Percentiles rank a stretch among this genome's conserved stretches.
Evolutionary conservation across 1,139 yeast genomes (phyloP).

Genomic region (Kurtzmaniella quercitrusa): DNA sequence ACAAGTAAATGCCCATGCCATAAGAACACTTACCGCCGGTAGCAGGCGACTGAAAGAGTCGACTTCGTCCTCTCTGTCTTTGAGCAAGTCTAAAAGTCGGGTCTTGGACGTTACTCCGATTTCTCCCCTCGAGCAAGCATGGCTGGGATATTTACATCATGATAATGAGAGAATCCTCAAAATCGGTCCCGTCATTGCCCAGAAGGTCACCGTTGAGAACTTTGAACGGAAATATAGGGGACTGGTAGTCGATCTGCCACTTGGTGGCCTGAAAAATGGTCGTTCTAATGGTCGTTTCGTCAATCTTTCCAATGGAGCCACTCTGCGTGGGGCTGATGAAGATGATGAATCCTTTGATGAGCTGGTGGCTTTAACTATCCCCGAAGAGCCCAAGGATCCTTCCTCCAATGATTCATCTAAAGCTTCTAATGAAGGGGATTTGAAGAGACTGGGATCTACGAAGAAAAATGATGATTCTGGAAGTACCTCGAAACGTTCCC

Average conservation of each 20-base stretch:
- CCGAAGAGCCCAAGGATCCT: background rate
- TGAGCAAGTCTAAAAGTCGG: constrained; percentile 20
- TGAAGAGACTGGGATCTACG: background rate
- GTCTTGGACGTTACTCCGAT: constrained; percentile 50
- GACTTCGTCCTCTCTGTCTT: constrained; percentile 9
- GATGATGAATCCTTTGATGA: constrained; percentile 17
- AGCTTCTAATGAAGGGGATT: constrained; percentile 1
- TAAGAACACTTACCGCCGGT: constrained; percentile 11
- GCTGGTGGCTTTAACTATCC: constrained; percentile 25
- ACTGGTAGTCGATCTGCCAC: constrained; percentile 56
- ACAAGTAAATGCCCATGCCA: constrained; percentile 36
- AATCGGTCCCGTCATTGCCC: constrained; percentile 50
- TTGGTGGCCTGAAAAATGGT: constrained; percentile 13
- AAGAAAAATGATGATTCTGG: background rate
- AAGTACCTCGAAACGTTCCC: constrained; percentile 5
- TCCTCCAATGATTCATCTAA: background rate
- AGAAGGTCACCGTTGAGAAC: constrained; percentile 34
- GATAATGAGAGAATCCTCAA: constrained; percentile 69
- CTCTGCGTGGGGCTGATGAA: constrained; percentile 1
- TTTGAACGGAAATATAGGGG: constrained; percentile 60
- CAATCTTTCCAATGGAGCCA: constrained; percentile 13
- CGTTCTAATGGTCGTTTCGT: constrained; percentile 19
- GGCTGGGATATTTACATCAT: constrained; percentile 56
- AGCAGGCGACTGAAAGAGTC: constrained; percentile 5
- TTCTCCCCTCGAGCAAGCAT: constrained; percentile 61